A percentile compares a stretch with the other conserved stretches of the same genome.
Evolutionary conservation across 805 yeast species (phyloP).

Genomic region (Blastobotrys mokoenaii): DNA sequence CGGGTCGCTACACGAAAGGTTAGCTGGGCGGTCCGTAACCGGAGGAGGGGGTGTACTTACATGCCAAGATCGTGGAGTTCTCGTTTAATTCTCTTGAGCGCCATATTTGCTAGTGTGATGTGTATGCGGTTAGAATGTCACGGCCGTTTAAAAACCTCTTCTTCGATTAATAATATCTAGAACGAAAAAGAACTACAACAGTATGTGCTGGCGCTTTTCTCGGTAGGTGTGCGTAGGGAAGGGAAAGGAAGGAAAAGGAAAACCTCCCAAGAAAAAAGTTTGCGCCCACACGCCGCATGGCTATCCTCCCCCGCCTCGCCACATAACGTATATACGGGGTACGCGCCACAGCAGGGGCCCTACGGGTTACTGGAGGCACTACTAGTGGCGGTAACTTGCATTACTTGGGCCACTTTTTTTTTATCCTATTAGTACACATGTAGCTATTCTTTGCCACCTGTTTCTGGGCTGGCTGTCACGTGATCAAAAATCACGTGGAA

Average conservation of each 20-base stretch:
- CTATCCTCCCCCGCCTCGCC: too few species aligned
- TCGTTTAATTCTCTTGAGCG: slow-evolving; percentile 90
- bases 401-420: too few species aligned
- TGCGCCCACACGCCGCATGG: neutral
- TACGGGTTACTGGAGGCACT: too few species aligned
- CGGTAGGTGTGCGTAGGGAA: neutral
- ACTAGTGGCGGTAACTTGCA: too few species aligned
- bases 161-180: neutral
- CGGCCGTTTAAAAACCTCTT: too few species aligned
- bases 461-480: too few species aligned
- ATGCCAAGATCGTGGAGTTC: slow-evolving; percentile 92
- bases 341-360: too few species aligned
- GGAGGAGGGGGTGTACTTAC: slow-evolving; percentile 40
- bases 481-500: too few species aligned
- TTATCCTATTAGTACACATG: too few species aligned
- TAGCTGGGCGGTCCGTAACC: too few species aligned
- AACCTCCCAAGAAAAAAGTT: neutral
- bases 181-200: neutral
- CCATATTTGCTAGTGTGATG: slow-evolving; percentile 40
- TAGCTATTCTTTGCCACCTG: too few species aligned
- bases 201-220: neutral
- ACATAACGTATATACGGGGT: too few species aligned
- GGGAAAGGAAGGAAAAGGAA: slow-evolving; percentile 7
- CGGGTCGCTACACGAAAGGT: slow-evolving; percentile 93
- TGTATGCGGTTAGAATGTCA: neutral